Percentiles rank a stretch among this genome's conserved stretches.
Evolutionary conservation across 495 filamentous ascomycete species (phyloP).

Genomic region (Pyrenopolyporus hunteri): DNA sequence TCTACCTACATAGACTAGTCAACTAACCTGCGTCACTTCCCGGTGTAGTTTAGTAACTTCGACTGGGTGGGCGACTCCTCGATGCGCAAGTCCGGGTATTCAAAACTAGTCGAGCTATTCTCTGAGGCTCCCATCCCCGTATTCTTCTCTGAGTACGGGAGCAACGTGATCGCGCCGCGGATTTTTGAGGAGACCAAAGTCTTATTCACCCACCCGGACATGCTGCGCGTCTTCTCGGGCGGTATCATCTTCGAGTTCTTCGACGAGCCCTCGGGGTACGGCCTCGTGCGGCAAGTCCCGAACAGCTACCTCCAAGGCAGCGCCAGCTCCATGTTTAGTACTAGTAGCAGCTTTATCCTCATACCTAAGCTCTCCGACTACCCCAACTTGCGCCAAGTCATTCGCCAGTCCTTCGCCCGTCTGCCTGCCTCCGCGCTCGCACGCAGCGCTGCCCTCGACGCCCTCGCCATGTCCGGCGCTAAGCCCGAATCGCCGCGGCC

Average conservation of each 20-base stretch:
- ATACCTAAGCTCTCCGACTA: too few relatives aligned
- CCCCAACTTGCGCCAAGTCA: slow-evolving; percentile 56
- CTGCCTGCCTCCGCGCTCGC: neutral
- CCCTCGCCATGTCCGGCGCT: neutral
- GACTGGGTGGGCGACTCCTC: slow-evolving; percentile 69
- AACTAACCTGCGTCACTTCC: neutral
- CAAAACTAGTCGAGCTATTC: slow-evolving; percentile 58
- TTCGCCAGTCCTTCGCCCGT: neutral
- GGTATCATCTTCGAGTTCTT: slow-evolving; percentile 82
- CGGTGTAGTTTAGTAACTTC: slow-evolving; percentile 78
- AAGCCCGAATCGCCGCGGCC: neutral
- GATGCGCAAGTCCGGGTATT: slow-evolving; percentile 62
- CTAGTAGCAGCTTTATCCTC: neutral
- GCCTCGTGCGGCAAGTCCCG: slow-evolving; percentile 41
- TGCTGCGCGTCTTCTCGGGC: slow-evolving; percentile 73
- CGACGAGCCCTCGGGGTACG: slow-evolving; percentile 68
- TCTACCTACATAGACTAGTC: neutral
- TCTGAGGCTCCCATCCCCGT: slow-evolving; percentile 67
- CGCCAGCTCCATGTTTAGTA: neutral
- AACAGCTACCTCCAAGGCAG: neutral
- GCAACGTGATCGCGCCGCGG: slow-evolving; percentile 61
- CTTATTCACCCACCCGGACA: slow-evolving; percentile 62
- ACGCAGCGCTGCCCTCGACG: neutral
- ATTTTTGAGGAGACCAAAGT: slow-evolving; percentile 66
- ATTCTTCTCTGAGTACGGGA: slow-evolving; percentile 81